Base-by-base conservation (phyloP, 202 grass and related monocot species). In the Dendrocalamus latiflorus region DNA sequence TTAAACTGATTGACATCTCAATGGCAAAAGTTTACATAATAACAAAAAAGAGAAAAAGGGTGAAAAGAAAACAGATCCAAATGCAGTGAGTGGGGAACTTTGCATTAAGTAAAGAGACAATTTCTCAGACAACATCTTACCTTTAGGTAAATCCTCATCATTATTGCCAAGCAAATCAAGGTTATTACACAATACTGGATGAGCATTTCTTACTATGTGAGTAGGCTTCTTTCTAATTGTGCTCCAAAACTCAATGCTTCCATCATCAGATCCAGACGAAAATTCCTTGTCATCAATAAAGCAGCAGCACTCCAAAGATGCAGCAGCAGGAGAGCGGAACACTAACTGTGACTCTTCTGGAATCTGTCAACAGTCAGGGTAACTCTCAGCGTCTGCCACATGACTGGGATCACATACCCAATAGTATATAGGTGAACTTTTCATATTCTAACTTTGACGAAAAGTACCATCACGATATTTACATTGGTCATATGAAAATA, bases 311-410 rank as follows among this genome's bases (percentile, higher is more conserved):
- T 97, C 94, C 73, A 97, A 89, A 58, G 94, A 93, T 66, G 91
- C 75, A 16, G 88, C 37, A 79, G 37, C 91, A 82, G 94, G 91
- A 50, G 91, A 89, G 36, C 94, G 91, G 67, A 89, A 93, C 18
- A 97, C 73, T 88, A 97, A 79, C 34, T 97, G 94, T 11, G 94
- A 93, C 77, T 97, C 94, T 74, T 97, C 94, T 30, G 89, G 89
- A 64, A 97, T 90, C 94, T 97, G 83, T 55, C 16, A 42, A 80
- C 22, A 80, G 16, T 42, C 15, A 58, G 26, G 70, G 36, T 36
- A 74, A 78, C 73, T 37, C 58, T 21, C 18, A 36, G 50, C 49
- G 63, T 78, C 13, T 70, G 66, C 15, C 10, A 71, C 56, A 41
- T 77, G 65, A 64, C 24, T 41, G 14, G 9, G 9, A 30, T 54